Base-by-base conservation (phyloP, 768 basidiomycete genomes). In the Favolaschia claudopus region DNA sequence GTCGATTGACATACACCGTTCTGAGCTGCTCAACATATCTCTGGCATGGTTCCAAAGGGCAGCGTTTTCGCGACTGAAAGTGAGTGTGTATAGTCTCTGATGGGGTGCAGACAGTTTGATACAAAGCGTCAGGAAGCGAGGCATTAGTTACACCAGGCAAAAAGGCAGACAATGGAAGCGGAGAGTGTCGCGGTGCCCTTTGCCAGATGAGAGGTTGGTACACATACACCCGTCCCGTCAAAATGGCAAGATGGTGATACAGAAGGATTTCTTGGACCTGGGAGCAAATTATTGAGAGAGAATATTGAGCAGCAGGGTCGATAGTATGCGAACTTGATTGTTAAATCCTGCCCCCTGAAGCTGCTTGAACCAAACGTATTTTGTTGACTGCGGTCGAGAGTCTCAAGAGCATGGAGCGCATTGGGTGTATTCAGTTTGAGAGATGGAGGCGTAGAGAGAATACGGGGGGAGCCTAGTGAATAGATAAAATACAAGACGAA, bases 311-410 rank as follows among this genome's bases (percentile, higher is more conserved):
- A 45, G 33, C 24, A 28, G 48, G 4, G 56, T n/a, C n/a, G n/a
- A n/a, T 7, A 45, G 25, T n/a, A 7, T 17, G 60, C 68, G 20
- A 40, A 77, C 81, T 68, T 83, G 80, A 54, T 81, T 83, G 48
- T 81, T 82, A 58, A 83, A 83, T 1, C 81, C 82, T 24, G 79
- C 80, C 7, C 81, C 82, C 44, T 78, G 77, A 17, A 81, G 70
- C 58, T 82, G 82, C 55, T 71, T 75, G 59, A 81, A 82, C 46
- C 74, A 63, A 3, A 82, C 80, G 67, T 75, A 81, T 68, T 73
- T 78, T 29, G 67, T 68, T 12, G 69, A 33, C 42, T 64, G 31
- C 58, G 57, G 45, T 69, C 72, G 22, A 75, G 50, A 24, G 61
- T 62, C 27, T 69, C 68, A 6, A 77, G 79, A 8, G 69, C 49